A percentile compares a stretch with the other conserved stretches of the same genome.
Conservation (phyloP, 2,329 filamentous ascomycete genomes). For the Fonsecaea monophora region DNA sequence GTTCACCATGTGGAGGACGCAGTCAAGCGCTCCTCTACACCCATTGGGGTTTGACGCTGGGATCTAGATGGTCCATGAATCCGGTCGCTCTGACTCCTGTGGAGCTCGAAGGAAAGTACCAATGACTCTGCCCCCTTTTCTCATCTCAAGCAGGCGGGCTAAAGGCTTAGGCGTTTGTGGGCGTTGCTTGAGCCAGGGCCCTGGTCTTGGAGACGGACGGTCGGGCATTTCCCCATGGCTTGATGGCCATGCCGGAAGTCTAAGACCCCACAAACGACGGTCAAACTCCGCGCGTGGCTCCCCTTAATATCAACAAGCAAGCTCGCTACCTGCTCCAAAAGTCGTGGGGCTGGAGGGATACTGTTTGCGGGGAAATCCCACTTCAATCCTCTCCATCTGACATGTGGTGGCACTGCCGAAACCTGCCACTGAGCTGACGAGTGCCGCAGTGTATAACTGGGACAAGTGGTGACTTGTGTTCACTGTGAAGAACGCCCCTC, state of each 20-base stretch:
- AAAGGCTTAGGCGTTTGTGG: slow-evolving; percentile 19
- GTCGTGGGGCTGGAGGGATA: slow-evolving; percentile 18
- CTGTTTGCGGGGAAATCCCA: slow-evolving; percentile 21
- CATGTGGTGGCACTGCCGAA: slow-evolving; percentile 16
- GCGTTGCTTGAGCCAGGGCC: slow-evolving; percentile 1
- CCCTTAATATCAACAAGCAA: neutral
- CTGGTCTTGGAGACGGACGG: neutral
- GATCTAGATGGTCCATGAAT: slow-evolving; percentile 8
- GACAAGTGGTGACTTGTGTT: neutral
- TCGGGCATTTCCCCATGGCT: neutral
- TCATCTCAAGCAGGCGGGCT: neutral
- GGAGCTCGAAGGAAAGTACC: slow-evolving; percentile 7
- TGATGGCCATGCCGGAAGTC: slow-evolving; percentile 7
- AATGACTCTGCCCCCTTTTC: neutral
- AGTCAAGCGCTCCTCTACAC: slow-evolving; percentile 5
- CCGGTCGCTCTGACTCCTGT: slow-evolving; percentile 2
- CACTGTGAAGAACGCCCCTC: neutral
- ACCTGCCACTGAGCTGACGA: slow-evolving; percentile 2
- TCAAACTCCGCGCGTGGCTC: slow-evolving; percentile 18
- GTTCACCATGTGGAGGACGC: slow-evolving; percentile 21
- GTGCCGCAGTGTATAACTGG: slow-evolving; percentile 10
- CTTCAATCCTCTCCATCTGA: slow-evolving; percentile 12
- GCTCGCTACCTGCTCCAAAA: neutral
- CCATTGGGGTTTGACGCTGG: slow-evolving; percentile 4
- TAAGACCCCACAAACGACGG: slow-evolving; percentile 24